These are phyloP conservation scores for Conidiobolus incongruus DNA, from an alignment of 371 early-diverging fungal genomes.

Conservation along the genomic window DNA sequence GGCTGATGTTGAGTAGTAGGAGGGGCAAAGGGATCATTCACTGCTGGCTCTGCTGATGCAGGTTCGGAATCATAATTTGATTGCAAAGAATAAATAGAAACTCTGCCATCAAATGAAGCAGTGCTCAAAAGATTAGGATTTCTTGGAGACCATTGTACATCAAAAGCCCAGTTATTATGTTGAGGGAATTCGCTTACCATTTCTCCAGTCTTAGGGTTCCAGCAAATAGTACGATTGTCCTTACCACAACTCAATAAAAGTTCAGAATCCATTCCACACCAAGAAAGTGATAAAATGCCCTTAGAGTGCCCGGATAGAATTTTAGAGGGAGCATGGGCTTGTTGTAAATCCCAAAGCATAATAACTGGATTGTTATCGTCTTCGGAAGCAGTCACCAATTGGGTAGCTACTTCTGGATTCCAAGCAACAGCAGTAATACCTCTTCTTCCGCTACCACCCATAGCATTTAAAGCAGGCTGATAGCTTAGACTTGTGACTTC, in stretches of 20 bases:
- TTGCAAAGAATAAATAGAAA: conserved; percentile 66
- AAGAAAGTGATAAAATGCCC: conserved; percentile 69
- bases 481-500: conserved; percentile 64
- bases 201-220: conserved; percentile 55
- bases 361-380: conserved; percentile 76
- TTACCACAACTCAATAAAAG: conserved; percentile 73
- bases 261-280: conserved; percentile 83
- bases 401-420: conserved; percentile 87
- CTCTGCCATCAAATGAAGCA: conserved; percentile 72
- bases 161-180: conserved; percentile 71
- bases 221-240: conserved; percentile 76
- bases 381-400: conserved; percentile 73
- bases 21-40: conserved; percentile 55
- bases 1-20: conserved; percentile 11
- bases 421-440: conserved; percentile 74
- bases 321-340: conserved; percentile 60
- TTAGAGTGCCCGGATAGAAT: conserved; percentile 52
- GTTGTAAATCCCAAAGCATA: conserved; percentile 82
- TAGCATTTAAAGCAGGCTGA: conserved; percentile 22
- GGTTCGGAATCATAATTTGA: conserved; percentile 14
- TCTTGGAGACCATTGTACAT: conserved; percentile 77
- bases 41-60: conserved; percentile 8
- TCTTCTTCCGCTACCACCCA: conserved; percentile 10
- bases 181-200: conserved; percentile 52
- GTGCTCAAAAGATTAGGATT: conserved; percentile 75